These are phyloP conservation scores for Fusarium sp. DNA, from an alignment of 2,329 filamentous ascomycete genomes.

Conservation along the genomic window DNA sequence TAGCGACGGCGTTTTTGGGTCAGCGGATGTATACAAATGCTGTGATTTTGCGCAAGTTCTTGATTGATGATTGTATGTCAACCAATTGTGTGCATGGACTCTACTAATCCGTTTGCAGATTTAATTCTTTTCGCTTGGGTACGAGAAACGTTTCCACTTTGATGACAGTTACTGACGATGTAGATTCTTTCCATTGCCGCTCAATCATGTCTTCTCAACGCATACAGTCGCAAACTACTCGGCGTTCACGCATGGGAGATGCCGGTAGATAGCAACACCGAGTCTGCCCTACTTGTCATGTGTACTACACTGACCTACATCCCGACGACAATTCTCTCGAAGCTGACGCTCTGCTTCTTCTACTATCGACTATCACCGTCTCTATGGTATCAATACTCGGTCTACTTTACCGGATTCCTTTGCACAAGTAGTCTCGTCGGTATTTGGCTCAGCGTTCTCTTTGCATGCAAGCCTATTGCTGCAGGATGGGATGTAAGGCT, in stretches of 20 bases:
- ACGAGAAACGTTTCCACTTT: fast-evolving
- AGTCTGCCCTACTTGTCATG: conserved; percentile 11
- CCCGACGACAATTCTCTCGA: conserved; percentile 15
- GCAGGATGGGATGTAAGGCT: conserved; percentile 16
- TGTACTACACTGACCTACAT: conserved; percentile 9
- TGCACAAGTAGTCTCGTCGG: conserved; percentile 1
- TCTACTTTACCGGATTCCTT: conserved; percentile 1
- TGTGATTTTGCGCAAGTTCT: conserved; percentile 6
- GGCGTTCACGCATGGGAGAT: conserved; percentile 23
- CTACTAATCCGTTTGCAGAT: background rate
- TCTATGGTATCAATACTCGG: conserved; percentile 14
- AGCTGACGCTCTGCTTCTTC: conserved; percentile 22
- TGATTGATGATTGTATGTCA: conserved; percentile 17
- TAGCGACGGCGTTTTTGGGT: conserved; percentile 10
- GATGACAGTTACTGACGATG: fast-evolving
- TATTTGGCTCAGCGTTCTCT: conserved; percentile 19
- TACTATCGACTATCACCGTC: conserved; percentile 21
- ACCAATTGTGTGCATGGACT: fast-evolving
- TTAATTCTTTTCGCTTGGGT: conserved; percentile 20
- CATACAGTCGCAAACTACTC: conserved; percentile 6
- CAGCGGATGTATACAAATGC: conserved; percentile 26
- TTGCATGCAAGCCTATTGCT: conserved; percentile 3
- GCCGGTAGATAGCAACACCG: conserved; percentile 9
- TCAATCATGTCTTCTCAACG: conserved; percentile 22
- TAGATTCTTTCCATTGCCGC: conserved; percentile 3